These are phyloP conservation scores for Blastobotrys petasosporus DNA, from an alignment of 1,139 yeast species.

Conservation along the genomic window DNA sequence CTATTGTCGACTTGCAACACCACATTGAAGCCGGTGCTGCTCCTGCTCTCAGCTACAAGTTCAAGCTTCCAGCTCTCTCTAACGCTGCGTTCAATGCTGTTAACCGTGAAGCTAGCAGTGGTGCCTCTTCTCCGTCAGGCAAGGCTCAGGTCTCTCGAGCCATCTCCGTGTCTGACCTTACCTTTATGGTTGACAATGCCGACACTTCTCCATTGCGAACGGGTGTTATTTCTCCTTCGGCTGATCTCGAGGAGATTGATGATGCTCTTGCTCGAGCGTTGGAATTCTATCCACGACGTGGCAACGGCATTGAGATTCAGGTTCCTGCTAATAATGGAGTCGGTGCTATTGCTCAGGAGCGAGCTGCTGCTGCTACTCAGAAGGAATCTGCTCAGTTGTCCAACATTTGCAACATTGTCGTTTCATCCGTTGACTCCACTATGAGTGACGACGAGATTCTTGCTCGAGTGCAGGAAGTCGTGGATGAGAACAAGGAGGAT, in stretches of 20 bases:
- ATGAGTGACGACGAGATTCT: slow-evolving; percentile 65
- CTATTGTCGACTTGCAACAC: slow-evolving; percentile 69
- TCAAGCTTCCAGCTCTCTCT: slow-evolving; percentile 71
- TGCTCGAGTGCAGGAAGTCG: slow-evolving; percentile 54
- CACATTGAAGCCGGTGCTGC: slow-evolving; percentile 47
- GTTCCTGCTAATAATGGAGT: slow-evolving; percentile 29
- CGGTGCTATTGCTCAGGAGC: slow-evolving; percentile 31
- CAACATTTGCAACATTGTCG: slow-evolving; percentile 77
- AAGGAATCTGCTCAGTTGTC: slow-evolving; percentile 34
- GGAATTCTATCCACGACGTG: slow-evolving; percentile 53
- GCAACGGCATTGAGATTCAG: slow-evolving; percentile 25
- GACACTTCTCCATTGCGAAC: slow-evolving; percentile 61
- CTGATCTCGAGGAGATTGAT: slow-evolving; percentile 83
- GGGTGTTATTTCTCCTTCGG: slow-evolving; percentile 81
- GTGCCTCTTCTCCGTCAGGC: slow-evolving; percentile 31
- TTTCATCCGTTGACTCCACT: slow-evolving; percentile 70
- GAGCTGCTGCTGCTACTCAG: slow-evolving; percentile 34
- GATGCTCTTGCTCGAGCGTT: slow-evolving; percentile 73
- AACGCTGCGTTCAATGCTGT: slow-evolving; percentile 48
- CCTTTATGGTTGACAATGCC: slow-evolving; percentile 68
- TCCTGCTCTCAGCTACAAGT: slow-evolving; percentile 82
- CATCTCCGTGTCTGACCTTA: slow-evolving; percentile 85
- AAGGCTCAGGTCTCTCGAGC: slow-evolving; percentile 52
- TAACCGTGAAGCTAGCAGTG: slow-evolving; percentile 22
- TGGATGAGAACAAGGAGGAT: slow-evolving; percentile 65